These are phyloP conservation scores for Phoma herbarum DNA, from an alignment of 2,329 filamentous ascomycete genomes.

Conservation along the genomic window DNA sequence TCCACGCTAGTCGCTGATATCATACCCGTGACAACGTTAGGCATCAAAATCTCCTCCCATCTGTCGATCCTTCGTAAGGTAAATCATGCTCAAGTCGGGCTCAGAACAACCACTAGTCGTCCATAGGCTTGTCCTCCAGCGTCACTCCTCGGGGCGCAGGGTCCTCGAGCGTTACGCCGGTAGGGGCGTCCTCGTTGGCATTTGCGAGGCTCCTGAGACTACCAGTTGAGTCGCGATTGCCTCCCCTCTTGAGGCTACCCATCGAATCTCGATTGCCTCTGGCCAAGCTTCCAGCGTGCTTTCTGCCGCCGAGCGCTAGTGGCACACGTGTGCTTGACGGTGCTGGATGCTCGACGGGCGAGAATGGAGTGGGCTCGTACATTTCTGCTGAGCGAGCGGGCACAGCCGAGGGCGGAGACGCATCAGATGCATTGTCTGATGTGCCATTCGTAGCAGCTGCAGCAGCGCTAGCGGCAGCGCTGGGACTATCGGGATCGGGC, in stretches of 20 bases:
- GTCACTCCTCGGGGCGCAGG: slow-evolving; percentile 65
- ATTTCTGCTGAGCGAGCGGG: slow-evolving; percentile 19
- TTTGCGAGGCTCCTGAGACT: slow-evolving; percentile 50
- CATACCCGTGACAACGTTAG: slow-evolving; percentile 19
- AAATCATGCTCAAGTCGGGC: slow-evolving; percentile 9
- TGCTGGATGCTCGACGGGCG: slow-evolving; percentile 40
- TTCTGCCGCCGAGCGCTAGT: slow-evolving; percentile 35
- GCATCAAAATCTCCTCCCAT: slow-evolving; percentile 21
- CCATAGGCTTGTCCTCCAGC: slow-evolving; percentile 79
- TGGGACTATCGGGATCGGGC: slow-evolving; percentile 65
- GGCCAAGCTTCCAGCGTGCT: slow-evolving; percentile 47
- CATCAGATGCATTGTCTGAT: slow-evolving; percentile 34
- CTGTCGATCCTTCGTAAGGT: slow-evolving; percentile 16
- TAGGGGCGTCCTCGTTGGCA: slow-evolving; percentile 47
- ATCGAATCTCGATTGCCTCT: slow-evolving; percentile 51
- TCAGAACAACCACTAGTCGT: slow-evolving; percentile 62
- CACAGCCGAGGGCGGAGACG: slow-evolving; percentile 8
- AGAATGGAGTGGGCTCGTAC: slow-evolving; percentile 16
- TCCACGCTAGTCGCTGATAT: slow-evolving; percentile 23
- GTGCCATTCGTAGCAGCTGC: slow-evolving; percentile 51
- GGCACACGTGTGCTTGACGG: slow-evolving; percentile 49
- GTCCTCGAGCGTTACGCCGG: slow-evolving; percentile 70
- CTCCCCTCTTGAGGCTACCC: slow-evolving; percentile 48
- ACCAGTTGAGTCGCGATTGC: slow-evolving; percentile 50
- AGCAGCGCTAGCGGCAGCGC: slow-evolving; percentile 8